Base-by-base conservation (phyloP, 768 basidiomycete genomes). In the Russula ochroleuca region DNA sequence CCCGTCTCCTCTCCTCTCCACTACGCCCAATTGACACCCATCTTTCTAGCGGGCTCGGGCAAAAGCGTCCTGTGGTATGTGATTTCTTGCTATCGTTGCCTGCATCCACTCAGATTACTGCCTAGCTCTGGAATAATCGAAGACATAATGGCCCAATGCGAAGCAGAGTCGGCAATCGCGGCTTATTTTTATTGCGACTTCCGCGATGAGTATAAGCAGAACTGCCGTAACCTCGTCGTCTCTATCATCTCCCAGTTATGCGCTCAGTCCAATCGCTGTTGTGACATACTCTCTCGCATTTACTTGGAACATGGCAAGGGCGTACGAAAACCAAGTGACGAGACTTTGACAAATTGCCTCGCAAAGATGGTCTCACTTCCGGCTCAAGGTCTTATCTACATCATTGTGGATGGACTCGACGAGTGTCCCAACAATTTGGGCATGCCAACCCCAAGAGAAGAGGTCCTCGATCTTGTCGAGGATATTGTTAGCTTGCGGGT, bases 121-220 rank as follows among this genome's bases (percentile, higher is more conserved):
- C 14, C n/a, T 1, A 53, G 52, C 21, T 53, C 52, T 7, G 15
- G 35, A 2, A 53, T 53, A 13, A 38, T 53, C 13, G 33, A 37
- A 38, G 52, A 53, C 5, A 23, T 38, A 13, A 53, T 53, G 10
- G 11, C 6, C 2, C 1, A 17, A 15, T 11, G 15, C 11, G 11
- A 53, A 1, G 52, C 52, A 6, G 52, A 1, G 14, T 5, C 37
- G 3, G 35, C 13, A 2, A 31, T 14, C 0, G 6, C 38, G 37
- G 35, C 37, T 15, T 53, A 53, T 38, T 53, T 53, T 53, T 53
- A 53, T 9, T 53, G 52, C 37, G 52, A 53, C n/a, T 53, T 53
- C 14, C 52, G 52, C 5, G 52, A 53, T 21, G 35, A 53, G 21
- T 35, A 53, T 23, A 53, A 53, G 6, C 35, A 28, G 5, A 53